These are phyloP conservation scores for Blastocystis sp. DNA, from an alignment of 352 stramenopile genomes.

Conservation along the genomic window DNA sequence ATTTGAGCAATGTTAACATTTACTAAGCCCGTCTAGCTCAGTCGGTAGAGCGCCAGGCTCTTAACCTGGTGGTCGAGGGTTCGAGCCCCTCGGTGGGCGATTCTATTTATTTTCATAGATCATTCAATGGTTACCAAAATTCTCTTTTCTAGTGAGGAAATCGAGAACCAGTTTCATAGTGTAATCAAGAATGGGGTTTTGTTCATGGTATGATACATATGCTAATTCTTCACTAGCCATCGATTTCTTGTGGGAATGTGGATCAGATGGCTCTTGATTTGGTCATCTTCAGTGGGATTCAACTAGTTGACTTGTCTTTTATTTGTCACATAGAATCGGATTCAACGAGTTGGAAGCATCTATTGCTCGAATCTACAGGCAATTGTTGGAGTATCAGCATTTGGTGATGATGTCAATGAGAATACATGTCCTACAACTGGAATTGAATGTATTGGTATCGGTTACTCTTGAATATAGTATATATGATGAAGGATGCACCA, in stretches of 20 bases:
- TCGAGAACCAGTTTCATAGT: neutral
- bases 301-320: neutral
- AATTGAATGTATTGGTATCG: neutral
- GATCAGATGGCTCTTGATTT: slow-evolving; percentile 49
- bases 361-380: neutral
- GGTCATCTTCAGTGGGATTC: neutral
- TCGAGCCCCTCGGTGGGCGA: slow-evolving; percentile 17
- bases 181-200: neutral
- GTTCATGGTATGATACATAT: neutral
- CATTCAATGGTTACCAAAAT: neutral
- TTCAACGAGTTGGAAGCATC: neutral
- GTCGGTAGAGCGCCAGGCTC: slow-evolving; percentile 7
- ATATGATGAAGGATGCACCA: neutral
- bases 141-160: neutral
- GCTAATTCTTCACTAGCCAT: neutral
- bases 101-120: neutral
- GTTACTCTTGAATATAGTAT: neutral
- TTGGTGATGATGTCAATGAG: neutral
- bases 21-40: slow-evolving; percentile 17
- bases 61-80: slow-evolving; percentile 7
- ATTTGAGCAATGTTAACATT: neutral
- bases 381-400: slow-evolving; percentile 6
- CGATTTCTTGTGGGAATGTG: slow-evolving; percentile 48
- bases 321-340: neutral
- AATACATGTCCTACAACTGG: neutral